Percentiles rank a stretch among this genome's conserved stretches.
phyloP scores from a whole-genome alignment of 441 rosid species.

The Theobroma grandiflorum region DNA sequence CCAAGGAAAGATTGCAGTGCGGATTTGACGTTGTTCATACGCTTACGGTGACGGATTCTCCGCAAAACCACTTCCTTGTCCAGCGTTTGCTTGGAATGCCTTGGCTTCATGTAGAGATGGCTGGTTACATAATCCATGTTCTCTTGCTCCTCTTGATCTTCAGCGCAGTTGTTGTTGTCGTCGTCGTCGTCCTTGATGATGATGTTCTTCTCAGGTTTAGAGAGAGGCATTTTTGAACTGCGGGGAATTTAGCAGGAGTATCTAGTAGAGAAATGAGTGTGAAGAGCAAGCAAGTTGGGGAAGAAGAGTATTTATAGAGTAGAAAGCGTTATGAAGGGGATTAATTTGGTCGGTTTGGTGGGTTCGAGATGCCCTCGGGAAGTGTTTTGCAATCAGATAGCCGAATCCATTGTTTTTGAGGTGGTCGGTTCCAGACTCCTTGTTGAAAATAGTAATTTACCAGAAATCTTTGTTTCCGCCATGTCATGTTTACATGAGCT shows the following conservation, averaged over 20 bases:
- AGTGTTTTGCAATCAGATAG: conserved; percentile 12
- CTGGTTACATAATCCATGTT: conserved; percentile 32
- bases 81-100: conserved; percentile 37
- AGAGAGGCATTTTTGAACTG: neutral
- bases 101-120: conserved; percentile 50
- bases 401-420: conserved; percentile 24
- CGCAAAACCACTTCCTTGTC: conserved; percentile 56
- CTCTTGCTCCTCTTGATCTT: conserved; percentile 38
- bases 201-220: conserved; percentile 24
- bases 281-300: neutral
- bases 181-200: neutral
- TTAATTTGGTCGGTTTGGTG: conserved; percentile 37
- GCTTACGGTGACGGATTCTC: conserved; percentile 62
- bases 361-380: conserved; percentile 32
- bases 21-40: conserved; percentile 45
- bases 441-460: neutral
- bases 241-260: neutral
- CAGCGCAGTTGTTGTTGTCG: conserved; percentile 14
- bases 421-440: conserved; percentile 2
- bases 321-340: neutral
- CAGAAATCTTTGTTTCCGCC: neutral
- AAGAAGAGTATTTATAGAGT: conserved; percentile 25
- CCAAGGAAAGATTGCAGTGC: conserved; percentile 42
- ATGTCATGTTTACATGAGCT: neutral
- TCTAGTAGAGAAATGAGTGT: neutral